These are phyloP conservation scores for Pichia sp. DNA, from an alignment of 1,139 yeast genomes.

Conservation along the genomic window DNA sequence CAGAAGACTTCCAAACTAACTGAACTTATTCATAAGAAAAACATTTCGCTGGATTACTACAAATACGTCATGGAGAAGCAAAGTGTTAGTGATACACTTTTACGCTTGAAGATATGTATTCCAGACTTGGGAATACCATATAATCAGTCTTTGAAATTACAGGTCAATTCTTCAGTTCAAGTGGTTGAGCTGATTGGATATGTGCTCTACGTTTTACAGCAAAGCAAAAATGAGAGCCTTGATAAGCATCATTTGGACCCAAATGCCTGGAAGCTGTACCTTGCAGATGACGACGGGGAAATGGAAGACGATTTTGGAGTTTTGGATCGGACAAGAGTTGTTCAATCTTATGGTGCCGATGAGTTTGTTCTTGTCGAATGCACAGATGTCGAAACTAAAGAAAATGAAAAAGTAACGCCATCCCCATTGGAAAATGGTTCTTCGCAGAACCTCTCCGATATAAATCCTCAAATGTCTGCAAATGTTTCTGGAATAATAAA, in stretches of 20 bases:
- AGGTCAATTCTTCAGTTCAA: constrained; percentile 39
- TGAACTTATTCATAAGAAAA: constrained; percentile 39
- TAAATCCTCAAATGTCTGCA: background rate
- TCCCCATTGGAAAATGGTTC: constrained; percentile 36
- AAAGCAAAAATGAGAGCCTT: constrained; percentile 22
- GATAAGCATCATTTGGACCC: constrained; percentile 38
- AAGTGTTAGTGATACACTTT: constrained; percentile 28
- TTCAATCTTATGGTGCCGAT: constrained; percentile 61
- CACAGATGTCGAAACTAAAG: constrained; percentile 32
- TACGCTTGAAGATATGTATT: constrained; percentile 30
- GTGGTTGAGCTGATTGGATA: constrained; percentile 65
- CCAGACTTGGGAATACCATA: constrained; percentile 31
- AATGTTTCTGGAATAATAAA: background rate
- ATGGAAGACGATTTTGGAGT: constrained; percentile 70
- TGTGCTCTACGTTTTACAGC: constrained; percentile 38
- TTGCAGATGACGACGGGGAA: constrained; percentile 78
- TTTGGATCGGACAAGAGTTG: constrained; percentile 50
- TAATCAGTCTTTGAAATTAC: constrained; percentile 22
- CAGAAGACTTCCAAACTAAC: constrained; percentile 34
- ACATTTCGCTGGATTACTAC: constrained; percentile 52
- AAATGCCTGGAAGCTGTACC: constrained; percentile 61
- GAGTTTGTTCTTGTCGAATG: constrained; percentile 60
- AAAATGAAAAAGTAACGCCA: constrained; percentile 47
- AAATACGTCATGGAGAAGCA: constrained; percentile 41
- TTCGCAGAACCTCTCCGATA: background rate